Base-by-base conservation (phyloP, 2,329 filamentous ascomycete species). In the Didymella glomerata region DNA sequence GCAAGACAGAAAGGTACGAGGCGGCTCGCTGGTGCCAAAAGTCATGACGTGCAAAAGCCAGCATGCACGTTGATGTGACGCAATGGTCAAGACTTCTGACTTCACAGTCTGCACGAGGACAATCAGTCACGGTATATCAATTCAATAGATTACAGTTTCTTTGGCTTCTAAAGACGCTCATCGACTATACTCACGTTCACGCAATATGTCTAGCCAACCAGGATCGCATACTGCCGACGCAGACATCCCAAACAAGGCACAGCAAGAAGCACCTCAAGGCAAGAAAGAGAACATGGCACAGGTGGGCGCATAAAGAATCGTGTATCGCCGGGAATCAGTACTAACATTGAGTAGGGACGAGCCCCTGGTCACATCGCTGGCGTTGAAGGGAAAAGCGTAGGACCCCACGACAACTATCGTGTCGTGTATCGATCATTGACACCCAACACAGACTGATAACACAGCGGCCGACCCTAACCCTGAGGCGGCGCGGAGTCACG, bases 211-310 rank as follows among this genome's bases (percentile, higher is more conserved):
- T 9, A 75, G 73, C 71, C 64, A 76, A 27, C 58, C 65, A 36
- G 77, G 76, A 52, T 80, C 78, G 46, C 78, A 81, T 72, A 79
- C 79, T 44, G 67, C 58, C 14, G 70, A 77, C 52, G 79, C 78
- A 24, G 73, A 74, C 18, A 75, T 81, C n/a, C 78, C 78, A 20
- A 69, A 73, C 27, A 74, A 69, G 32, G 69, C 76, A 0, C 78
- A 80, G 48, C 68, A 81, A 59, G 74, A 73, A 46, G 77, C 72
- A 3, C 68, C 78, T 11, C 68, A 74, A 49, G 71, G 70, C 16
- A 67, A 79, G 36, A 77, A 80, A 58, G 70, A 79, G 59, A 65
- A 68, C 34, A 70, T 80, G 8, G 42, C 32, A 40, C 22, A 53
- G 22, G 48, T 25, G 4, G 2, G 22, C 14, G 6, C 6, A 3